Conservation (phyloP, 2,329 filamentous ascomycete genomes). For the Talaromyces amestolkiae region DNA sequence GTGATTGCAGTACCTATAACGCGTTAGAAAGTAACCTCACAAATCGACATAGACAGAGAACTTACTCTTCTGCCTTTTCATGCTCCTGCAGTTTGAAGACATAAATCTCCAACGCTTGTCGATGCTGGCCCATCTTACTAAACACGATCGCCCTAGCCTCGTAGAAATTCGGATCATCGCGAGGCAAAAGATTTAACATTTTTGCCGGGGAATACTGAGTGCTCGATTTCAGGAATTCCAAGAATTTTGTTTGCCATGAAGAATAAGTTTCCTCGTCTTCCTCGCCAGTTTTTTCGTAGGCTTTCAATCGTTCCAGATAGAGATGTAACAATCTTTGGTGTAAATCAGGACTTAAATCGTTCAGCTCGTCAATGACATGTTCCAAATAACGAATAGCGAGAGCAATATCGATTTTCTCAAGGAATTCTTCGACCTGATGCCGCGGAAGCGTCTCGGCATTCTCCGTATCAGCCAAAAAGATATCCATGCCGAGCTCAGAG, state of each 20-base stretch:
- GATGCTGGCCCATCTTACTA: slow-evolving; percentile 92
- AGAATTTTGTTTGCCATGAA: slow-evolving; percentile 63
- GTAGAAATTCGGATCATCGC: slow-evolving; percentile 79
- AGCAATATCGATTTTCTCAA: slow-evolving; percentile 65
- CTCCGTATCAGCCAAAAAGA: slow-evolving; percentile 89
- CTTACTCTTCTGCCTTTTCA: slow-evolving; percentile 86
- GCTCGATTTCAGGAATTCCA: slow-evolving; percentile 73
- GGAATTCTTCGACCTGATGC: slow-evolving; percentile 69
- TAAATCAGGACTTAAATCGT: slow-evolving; percentile 79
- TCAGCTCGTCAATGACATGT: slow-evolving; percentile 83
- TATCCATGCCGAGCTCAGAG: slow-evolving; percentile 77
- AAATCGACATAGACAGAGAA: slow-evolving; percentile 28
- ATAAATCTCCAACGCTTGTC: slow-evolving; percentile 94
- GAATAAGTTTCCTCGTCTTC: slow-evolving; percentile 45
- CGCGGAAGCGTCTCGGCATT: slow-evolving; percentile 89
- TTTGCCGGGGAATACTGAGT: slow-evolving; percentile 75
- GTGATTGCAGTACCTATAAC: slow-evolving; percentile 76
- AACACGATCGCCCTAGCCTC: slow-evolving; percentile 87
- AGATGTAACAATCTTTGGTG: slow-evolving; percentile 80
- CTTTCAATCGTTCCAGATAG: slow-evolving; percentile 58
- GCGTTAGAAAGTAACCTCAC: not conserved
- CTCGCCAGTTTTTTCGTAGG: slow-evolving; percentile 36
- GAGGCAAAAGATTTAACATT: slow-evolving; percentile 73
- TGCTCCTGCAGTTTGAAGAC: slow-evolving; percentile 91
- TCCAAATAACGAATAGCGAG: slow-evolving; percentile 83